Conservation (phyloP, 2,329 filamentous ascomycete species). For the Trichoderma cornu-damae region DNA sequence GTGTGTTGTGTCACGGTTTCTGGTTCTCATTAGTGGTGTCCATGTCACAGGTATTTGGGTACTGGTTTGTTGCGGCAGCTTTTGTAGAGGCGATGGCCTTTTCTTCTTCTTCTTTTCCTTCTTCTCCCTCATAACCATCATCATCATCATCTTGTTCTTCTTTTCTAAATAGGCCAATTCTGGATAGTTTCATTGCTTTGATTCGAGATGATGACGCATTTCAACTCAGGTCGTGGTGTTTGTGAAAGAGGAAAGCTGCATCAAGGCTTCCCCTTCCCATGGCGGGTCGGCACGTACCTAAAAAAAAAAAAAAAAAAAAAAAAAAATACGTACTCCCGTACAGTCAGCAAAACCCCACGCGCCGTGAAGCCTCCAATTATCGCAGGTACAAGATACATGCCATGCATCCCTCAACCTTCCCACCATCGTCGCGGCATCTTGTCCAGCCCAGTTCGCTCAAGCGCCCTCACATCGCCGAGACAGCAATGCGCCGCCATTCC, state of each 20-base stretch:
- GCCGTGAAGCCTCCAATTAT: not conserved
- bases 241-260: not conserved
- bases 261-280: too few relatives aligned
- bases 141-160: too few relatives aligned
- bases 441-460: not conserved
- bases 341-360: constrained; percentile 12
- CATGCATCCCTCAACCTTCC: not conserved
- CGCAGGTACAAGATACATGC: not conserved
- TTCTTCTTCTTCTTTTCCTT: too few relatives aligned
- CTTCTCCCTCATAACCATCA: too few relatives aligned
- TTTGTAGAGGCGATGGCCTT: not conserved
- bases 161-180: not conserved
- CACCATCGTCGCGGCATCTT: not conserved
- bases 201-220: not conserved
- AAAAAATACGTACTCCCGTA: too few relatives aligned
- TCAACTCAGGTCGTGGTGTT: too few relatives aligned
- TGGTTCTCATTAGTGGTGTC: not conserved
- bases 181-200: not conserved
- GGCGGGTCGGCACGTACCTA: not conserved
- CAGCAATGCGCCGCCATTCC: constrained; percentile 16
- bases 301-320: too few relatives aligned
- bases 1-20: not conserved
- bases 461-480: not conserved
- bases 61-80: not conserved
- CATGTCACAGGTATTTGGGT: not conserved